Evolutionary conservation across 2,329 filamentous ascomycete species (phyloP), one percentile per base, ranked within the genome.

Genomic region (Elsinoe necatrix): DNA sequence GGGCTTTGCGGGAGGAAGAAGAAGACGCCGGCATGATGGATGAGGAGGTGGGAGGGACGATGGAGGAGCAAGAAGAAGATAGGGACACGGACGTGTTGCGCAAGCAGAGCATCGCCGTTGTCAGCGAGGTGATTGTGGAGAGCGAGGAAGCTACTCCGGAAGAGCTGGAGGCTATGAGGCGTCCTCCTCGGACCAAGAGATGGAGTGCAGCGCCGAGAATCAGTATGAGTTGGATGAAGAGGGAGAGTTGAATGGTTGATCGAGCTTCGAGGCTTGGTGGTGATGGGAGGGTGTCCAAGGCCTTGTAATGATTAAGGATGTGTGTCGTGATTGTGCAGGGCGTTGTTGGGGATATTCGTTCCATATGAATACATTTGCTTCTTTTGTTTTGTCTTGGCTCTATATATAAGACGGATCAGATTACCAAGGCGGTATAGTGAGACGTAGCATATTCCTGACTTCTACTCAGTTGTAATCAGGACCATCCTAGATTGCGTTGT

Each of bases 81-180:
- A 37, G 34, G 34, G 34, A 37, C 3, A n/a, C 4, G 34, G 41
- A 45, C 8, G 9, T 20, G 21, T 6, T 12, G 41, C 23, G 41
- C 20, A 45, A 55, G 18, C 11, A 50, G 25, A 58, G 35, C 35
- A 58, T 27, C 48, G 35, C 57, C 37, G 29, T 47, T 35, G 51
- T 37, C 12, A 58, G 39, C 37, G 55, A 39, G 16, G 31, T 35
- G 9, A 58, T 21, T 43, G 57, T 47, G 27, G 51, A 51, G 50
- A 45, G 21, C 25, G 41, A 45, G 21, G 41, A 45, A 20, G 41
- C 41, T 9, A 45, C 41, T 18, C 41, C 41, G 20, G 41, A 45
- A 18, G 41, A 45, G 41, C 14, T 25, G 41, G 41, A 45, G 21
- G 41, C 20, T 4, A 45, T 45, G 41, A 45, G 41, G 9, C 20